phyloP scores from a whole-genome alignment of 192 early-diverging fungal species.

The Backusella morwellensis region DNA sequence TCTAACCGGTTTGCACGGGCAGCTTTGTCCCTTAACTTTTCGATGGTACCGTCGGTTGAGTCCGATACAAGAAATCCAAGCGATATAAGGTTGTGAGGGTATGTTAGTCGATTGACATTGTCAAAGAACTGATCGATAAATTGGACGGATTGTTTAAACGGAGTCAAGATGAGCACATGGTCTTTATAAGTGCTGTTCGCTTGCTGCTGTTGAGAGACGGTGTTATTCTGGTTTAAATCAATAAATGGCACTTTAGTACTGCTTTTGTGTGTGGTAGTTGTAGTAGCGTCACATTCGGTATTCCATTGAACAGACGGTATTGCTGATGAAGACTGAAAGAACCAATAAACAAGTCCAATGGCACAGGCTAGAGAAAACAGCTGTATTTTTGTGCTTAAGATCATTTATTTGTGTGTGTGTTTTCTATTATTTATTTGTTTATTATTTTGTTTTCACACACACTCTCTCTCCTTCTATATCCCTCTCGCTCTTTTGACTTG shows the following conservation, averaged over 20 bases:
- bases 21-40: conserved; percentile 38
- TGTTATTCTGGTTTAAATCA: background rate
- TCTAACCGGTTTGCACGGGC: conserved; percentile 20
- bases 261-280: background rate
- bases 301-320: background rate
- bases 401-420: background rate
- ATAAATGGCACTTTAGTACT: background rate
- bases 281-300: background rate
- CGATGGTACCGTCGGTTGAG: conserved; percentile 55
- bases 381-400: conserved; percentile 4
- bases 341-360: conserved; percentile 1
- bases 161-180: conserved; percentile 62
- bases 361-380: background rate
- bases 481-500: background rate
- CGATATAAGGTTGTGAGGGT: conserved; percentile 61
- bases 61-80: conserved; percentile 69
- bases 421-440: background rate
- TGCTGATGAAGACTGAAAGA: background rate
- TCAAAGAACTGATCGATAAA: conserved; percentile 62
- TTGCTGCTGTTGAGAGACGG: background rate
- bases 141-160: conserved; percentile 59
- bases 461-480: background rate
- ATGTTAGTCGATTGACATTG: conserved; percentile 51
- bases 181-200: background rate
- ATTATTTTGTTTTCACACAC: background rate